A percentile compares a stretch with the other conserved stretches of the same genome.
Evolutionary conservation across 2,329 filamentous ascomycete genomes (phyloP).

Genomic region (Phaeosphaeriaceae sp.): DNA sequence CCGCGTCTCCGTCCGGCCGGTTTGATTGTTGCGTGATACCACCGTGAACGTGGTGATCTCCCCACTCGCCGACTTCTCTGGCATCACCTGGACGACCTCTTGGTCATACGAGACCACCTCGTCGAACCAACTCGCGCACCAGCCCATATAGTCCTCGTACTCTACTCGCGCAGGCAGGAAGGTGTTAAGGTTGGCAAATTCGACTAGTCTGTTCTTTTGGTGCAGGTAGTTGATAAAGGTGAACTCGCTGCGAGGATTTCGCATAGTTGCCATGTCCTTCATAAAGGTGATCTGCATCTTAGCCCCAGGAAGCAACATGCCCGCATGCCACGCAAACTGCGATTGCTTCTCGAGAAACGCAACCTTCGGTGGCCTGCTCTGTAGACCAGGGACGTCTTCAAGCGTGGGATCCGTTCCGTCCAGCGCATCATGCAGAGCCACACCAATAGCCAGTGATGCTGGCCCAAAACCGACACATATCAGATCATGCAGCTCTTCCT

Average conservation of each 20-base stretch:
- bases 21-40: conserved; percentile 66
- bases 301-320: conserved; percentile 91
- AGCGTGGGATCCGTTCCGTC: conserved; percentile 49
- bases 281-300: conserved; percentile 99
- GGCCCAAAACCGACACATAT: conserved; percentile 93
- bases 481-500: conserved; percentile 78
- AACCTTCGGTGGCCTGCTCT: conserved; percentile 67
- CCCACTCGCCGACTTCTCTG: conserved; percentile 60
- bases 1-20: conserved; percentile 61
- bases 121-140: conserved; percentile 84
- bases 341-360: conserved; percentile 87
- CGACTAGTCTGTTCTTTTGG: conserved; percentile 77
- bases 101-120: conserved; percentile 76
- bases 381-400: conserved; percentile 42
- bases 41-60: conserved; percentile 72
- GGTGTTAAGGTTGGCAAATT: conserved; percentile 89
- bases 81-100: conserved; percentile 76
- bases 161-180: conserved; percentile 86
- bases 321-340: conserved; percentile 89
- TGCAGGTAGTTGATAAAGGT: conserved; percentile 97
- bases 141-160: conserved; percentile 94
- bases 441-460: conserved; percentile 85
- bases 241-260: conserved; percentile 87
- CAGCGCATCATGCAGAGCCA: conserved; percentile 81
- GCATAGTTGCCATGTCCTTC: conserved; percentile 90